Conservation (phyloP, 495 filamentous ascomycete genomes). For the Cairneyella variabilis region DNA sequence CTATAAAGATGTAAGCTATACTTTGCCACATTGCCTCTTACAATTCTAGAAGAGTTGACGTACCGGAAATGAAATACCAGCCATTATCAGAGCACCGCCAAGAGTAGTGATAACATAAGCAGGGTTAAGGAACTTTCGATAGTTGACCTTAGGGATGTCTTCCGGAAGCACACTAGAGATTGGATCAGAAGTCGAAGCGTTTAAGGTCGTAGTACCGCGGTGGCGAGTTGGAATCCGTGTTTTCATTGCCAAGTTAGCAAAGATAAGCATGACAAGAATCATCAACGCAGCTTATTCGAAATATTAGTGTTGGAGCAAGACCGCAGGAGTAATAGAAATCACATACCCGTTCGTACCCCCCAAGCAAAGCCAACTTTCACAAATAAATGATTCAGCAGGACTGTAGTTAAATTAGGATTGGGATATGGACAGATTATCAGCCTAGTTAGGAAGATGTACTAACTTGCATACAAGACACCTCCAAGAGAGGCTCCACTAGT, state of each 20-base stretch:
- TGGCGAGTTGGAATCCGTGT: not conserved
- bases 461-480: not conserved
- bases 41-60: not conserved
- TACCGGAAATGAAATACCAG: not conserved
- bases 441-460: not conserved
- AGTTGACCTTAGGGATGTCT: not conserved
- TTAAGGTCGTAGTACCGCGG: not conserved
- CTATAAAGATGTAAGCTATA: not conserved
- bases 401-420: not conserved
- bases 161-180: not conserved
- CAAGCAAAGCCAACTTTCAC: not conserved
- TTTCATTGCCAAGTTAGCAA: not conserved
- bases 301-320: too few relatives aligned
- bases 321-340: not conserved
- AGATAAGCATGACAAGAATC: not conserved
- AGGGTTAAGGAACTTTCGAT: not conserved
- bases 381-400: not conserved
- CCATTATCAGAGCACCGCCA: not conserved
- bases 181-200: not conserved
- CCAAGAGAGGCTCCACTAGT: not conserved
- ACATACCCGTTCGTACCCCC: not conserved
- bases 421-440: not conserved
- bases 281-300: not conserved
- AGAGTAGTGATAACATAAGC: not conserved
- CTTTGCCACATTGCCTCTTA: not conserved